These are phyloP conservation scores for Diaporthe nobilis DNA, from an alignment of 2,329 filamentous ascomycete species.

Conservation along the genomic window DNA sequence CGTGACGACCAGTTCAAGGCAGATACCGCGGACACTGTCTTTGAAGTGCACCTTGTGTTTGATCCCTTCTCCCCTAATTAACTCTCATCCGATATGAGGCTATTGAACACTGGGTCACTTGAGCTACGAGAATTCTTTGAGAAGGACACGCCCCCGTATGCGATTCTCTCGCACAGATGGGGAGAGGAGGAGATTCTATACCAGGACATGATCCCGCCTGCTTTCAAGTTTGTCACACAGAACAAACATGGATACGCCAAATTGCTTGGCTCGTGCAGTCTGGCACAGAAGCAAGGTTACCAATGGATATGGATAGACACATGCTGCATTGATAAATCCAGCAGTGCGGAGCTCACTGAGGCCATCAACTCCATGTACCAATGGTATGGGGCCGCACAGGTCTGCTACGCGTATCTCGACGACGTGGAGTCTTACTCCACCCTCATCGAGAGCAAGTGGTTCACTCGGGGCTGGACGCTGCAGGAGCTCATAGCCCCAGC, in stretches of 20 bases:
- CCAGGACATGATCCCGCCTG: not conserved
- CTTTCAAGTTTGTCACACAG: too few relatives aligned
- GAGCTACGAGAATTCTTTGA: not conserved
- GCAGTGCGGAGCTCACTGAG: not conserved
- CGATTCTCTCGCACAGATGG: constrained; percentile 17
- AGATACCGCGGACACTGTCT: not conserved
- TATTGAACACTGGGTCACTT: not conserved
- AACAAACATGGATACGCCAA: not conserved
- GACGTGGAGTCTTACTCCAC: not conserved
- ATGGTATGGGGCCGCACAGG: not conserved
- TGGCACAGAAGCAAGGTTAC: not conserved
- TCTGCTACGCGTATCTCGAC: not conserved
- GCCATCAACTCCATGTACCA: not conserved
- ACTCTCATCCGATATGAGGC: not conserved
- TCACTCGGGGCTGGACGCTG: not conserved
- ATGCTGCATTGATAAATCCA: constrained; percentile 15
- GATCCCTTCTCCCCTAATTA: rapidly evolving
- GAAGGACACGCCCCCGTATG: not conserved
- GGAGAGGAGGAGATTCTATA: not conserved
- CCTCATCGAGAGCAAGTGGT: not conserved
- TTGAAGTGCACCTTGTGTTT: not conserved
- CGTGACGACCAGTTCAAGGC: rapidly evolving
- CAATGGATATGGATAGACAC: constrained; percentile 20
- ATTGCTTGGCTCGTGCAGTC: not conserved
- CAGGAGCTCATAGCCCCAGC: constrained; percentile 39